Conservation (phyloP, 1,139 yeast species). For the Saccharomyces hybrid region DNA sequence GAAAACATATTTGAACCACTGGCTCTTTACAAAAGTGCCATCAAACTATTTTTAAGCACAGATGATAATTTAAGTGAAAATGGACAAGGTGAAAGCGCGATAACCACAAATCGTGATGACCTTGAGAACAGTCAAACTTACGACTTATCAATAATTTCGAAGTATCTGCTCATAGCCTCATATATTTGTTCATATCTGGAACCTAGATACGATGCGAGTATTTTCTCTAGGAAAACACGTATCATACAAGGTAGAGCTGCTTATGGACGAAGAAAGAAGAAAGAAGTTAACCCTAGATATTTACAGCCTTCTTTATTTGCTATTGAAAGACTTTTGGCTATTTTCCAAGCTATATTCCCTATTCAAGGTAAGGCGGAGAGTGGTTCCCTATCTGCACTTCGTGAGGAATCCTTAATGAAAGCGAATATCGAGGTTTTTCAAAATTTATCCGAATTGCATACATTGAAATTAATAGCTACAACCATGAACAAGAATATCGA, state of each 20-base stretch:
- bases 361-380: conserved; percentile 15
- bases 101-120: conserved; percentile 13
- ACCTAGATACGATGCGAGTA: conserved; percentile 51
- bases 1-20: conserved; percentile 22
- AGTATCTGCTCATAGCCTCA: conserved; percentile 58
- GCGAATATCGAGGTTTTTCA: conserved; percentile 48
- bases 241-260: conserved; percentile 36
- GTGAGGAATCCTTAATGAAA: conserved; percentile 30
- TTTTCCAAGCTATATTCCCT: conserved; percentile 49
- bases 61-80: conserved; percentile 20
- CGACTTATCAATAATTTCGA: conserved; percentile 47
- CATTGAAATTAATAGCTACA: conserved; percentile 45
- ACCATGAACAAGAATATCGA: conserved; percentile 41
- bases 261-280: conserved; percentile 36
- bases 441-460: conserved; percentile 54
- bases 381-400: conserved; percentile 18
- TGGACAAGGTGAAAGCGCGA: conserved; percentile 6
- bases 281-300: conserved; percentile 48
- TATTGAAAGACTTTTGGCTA: conserved; percentile 61
- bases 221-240: conserved; percentile 51
- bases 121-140: conserved; percentile 17
- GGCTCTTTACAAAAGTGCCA: conserved; percentile 21
- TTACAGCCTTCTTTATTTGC: conserved; percentile 58
- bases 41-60: conserved; percentile 19
- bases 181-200: conserved; percentile 65